Evolutionary conservation across 306 rosid genomes (phyloP), one percentile per base, ranked within the genome.

Genomic region (Citrullus mucosospermus): DNA sequence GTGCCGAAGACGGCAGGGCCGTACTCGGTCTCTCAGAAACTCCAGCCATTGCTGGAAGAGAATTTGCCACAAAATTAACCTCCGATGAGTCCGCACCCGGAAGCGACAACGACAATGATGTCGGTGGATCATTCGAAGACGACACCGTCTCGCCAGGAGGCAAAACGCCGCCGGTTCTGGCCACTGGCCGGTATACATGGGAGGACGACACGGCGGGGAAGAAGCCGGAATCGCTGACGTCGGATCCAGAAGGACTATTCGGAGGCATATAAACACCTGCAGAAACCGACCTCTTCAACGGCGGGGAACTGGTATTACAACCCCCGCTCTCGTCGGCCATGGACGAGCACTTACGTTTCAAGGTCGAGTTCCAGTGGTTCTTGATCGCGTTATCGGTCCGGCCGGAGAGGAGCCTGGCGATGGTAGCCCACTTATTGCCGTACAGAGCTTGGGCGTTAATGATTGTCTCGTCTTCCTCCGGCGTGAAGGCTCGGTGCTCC

Each of bases 391-490:
- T 95, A 73, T 95, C 99, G 17, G 99, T 95, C 58, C 99, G 85
- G 6, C 99, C 97, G 0, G 83, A 81, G 57, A 95, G 89, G 6
- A 95, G 92, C 0, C 99, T 85, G 22, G 99, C 99, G 75, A 95
- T 95, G 6, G 97, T 92, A 28, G 99, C 99, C 99, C 99, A 95
- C 80, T 91, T 95, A 85, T 95, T 95, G 0, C 98, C 98, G 81
- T 92, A 91, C 0, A 96, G 92, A 18, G 92, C 96, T 48, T 95
- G 98, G 68, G 98, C 97, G 4, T 92, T 78, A 80, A 95, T 80
- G 1, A 95, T 95, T 8, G 95, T 88, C 12, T 92, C 99, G 57
- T 95, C 99, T 78, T 95, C 99, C n/a, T 92, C 97, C 0, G 90
- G 65, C 0, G 97, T 81, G 67, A 95, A 95, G 2, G 97, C 87